phyloP scores from a whole-genome alignment of 805 yeast species.

The Candida broadrunensis region DNA sequence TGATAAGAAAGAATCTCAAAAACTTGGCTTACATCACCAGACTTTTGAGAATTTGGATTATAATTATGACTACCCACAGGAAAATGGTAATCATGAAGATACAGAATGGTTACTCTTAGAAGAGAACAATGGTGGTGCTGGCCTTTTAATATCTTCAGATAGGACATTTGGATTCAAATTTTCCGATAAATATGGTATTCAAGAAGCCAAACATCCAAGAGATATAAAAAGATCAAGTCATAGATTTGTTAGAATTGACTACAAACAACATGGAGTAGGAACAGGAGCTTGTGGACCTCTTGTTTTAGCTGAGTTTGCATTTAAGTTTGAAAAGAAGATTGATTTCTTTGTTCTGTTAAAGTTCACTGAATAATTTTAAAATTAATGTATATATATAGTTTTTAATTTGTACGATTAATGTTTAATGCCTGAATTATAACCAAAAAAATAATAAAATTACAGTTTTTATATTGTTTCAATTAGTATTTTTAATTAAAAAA shows the following conservation, averaged over 20 bases:
- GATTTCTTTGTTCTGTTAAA: not conserved
- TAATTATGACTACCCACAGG: constrained; percentile 33
- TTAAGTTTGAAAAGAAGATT: constrained; percentile 4
- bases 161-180: constrained; percentile 13
- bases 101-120: constrained; percentile 21
- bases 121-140: constrained; percentile 4
- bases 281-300: constrained; percentile 17
- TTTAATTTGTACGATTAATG: not conserved
- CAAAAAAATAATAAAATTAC: no score
- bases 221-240: constrained; percentile 9
- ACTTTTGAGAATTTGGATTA: constrained; percentile 14
- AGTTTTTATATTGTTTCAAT: no score
- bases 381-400: not conserved
- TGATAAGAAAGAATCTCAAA: constrained; percentile 24
- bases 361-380: not conserved
- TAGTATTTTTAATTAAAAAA: no score
- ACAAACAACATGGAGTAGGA: constrained; percentile 16
- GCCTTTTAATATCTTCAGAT: constrained; percentile 4
- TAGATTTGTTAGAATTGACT: constrained; percentile 13
- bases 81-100: constrained; percentile 30
- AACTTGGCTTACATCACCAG: constrained; percentile 17
- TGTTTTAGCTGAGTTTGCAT: constrained; percentile 8
- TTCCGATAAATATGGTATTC: constrained; percentile 10
- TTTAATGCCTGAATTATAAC: no score
- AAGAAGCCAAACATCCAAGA: constrained; percentile 15